Base-by-base conservation (phyloP, 179 eudicot species). In the Camellia oleifera region DNA sequence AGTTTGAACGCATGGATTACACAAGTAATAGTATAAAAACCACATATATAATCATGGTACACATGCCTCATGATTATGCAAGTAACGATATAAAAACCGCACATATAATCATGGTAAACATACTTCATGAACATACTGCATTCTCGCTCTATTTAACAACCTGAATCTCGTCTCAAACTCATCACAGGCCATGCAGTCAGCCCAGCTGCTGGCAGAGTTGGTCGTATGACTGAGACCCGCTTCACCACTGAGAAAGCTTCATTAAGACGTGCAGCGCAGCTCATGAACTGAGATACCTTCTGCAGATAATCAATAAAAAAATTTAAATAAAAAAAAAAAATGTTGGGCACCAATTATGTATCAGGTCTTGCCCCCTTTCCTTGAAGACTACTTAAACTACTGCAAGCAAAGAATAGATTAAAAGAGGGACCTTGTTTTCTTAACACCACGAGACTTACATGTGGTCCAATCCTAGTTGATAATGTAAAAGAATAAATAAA, bases 231-330 rank as follows among this genome's bases (percentile, higher is more conserved):
- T 42, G 99, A 98, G n/a, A 93, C 93, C 62, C 97, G 87, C 84
- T 88, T 97, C 84, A 97, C 99, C 81, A 97, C 84, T 13, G 97
- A 92, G 84, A 97, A 97, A 63, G 99, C 99, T 84, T 97, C 98
- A 76, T 94, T 97, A 46, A 97, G 92, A n/a, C 93, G 92, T 83
- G 97, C 97, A 82, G 89, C 95, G 26, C 88, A 90, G 84, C 89
- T 91, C 97, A 90, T 93, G 79, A 97, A 88, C 86, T 97, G 99
- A 77, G 98, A 91, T 77, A 89, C 94, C 97, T 92, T 94, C 99
- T 97, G 98, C 87, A 89, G 67, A 75, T 74, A 68, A 53, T 45
- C 32, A 57, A 79, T 62, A 77, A 9, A 62, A 20, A 78, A 48
- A 52, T 2, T 26, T 26, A 26, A 26, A 26, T 26, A 26, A 26